phyloP scores from a whole-genome alignment of 1,284 basidiomycete species.

The Pholiota adiposa region DNA sequence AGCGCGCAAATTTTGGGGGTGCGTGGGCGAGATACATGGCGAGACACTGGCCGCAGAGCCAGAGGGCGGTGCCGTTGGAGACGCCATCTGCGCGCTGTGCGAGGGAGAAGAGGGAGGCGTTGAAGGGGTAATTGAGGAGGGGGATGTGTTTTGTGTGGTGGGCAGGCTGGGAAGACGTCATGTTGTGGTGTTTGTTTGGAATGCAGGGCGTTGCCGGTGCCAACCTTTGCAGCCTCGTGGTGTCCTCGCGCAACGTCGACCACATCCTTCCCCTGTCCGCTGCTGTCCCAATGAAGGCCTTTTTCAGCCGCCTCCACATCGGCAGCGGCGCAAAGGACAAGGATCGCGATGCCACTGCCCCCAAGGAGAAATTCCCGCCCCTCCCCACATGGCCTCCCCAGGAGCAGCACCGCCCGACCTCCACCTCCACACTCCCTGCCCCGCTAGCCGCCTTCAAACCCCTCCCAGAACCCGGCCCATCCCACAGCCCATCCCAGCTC shows the following conservation, averaged over 20 bases:
- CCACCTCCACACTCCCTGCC: conserved; percentile 51
- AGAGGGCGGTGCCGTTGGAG: conserved; percentile 86
- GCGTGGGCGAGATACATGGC: conserved; percentile 58
- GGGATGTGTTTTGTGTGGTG: conserved; percentile 72
- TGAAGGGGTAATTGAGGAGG: conserved; percentile 53
- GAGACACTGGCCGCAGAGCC: conserved; percentile 83
- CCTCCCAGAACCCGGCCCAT: conserved; percentile 60
- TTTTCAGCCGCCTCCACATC: conserved; percentile 74
- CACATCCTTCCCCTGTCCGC: conserved; percentile 8
- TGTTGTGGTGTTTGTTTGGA: conserved; percentile 30
- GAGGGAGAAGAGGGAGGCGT: conserved; percentile 46
- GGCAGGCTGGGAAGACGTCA: conserved; percentile 48
- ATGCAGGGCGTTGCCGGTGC: conserved; percentile 18
- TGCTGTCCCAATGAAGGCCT: conserved; percentile 66
- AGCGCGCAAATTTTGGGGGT: conserved; percentile 27
- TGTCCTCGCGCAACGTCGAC: conserved; percentile 23
- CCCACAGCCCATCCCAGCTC: conserved; percentile 37
- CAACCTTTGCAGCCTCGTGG: conserved; percentile 25
- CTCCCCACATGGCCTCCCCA: conserved; percentile 66
- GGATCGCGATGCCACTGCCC: conserved; percentile 43
- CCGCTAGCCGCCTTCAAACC: conserved; percentile 65
- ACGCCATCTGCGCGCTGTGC: conserved; percentile 60
- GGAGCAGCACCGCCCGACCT: conserved; percentile 40
- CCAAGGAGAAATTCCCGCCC: conserved; percentile 64
- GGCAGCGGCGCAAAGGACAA: conserved; percentile 65